Evolutionary conservation across 2,329 filamentous ascomycete species (phyloP).

Genomic region (Colletotrichum somersetense): DNA sequence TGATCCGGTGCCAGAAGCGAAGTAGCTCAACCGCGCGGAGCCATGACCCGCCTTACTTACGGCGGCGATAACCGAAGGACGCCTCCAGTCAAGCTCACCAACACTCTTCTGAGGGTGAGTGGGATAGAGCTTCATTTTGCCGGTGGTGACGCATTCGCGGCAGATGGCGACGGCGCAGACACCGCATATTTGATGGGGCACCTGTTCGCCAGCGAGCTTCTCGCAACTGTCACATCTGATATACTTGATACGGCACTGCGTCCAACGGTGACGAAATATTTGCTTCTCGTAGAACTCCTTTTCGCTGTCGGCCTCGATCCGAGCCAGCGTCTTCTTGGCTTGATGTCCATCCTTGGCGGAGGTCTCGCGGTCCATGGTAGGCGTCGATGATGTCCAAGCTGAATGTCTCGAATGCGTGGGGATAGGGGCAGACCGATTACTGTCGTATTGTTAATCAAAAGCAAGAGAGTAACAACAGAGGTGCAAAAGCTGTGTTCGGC

Average conservation of each 20-base stretch:
- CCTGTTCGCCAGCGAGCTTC: neutral
- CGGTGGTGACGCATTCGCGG: slow-evolving; percentile 2
- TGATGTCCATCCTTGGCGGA: no score
- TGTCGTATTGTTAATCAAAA: no score
- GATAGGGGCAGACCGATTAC: neutral
- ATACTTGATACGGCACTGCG: neutral
- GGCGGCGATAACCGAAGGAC: no score
- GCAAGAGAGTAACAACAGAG: no score
- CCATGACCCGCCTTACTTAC: no score
- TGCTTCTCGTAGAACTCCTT: neutral
- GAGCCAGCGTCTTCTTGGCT: neutral
- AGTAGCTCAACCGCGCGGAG: neutral
- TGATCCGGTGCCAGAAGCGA: neutral
- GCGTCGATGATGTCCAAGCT: neutral
- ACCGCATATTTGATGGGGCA: neutral
- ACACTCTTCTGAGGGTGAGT: slow-evolving; percentile 6
- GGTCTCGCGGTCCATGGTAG: neutral
- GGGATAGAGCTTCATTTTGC: neutral
- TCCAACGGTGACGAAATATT: neutral
- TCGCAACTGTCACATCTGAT: slow-evolving; percentile 2
- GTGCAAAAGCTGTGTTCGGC: neutral
- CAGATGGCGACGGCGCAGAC: slow-evolving; percentile 7
- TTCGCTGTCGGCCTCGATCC: neutral
- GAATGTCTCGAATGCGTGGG: neutral
- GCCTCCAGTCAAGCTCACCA: slow-evolving; percentile 7